Evolutionary conservation across 306 rosid species (phyloP).

Genomic region (Cicer pinnatifidum): DNA sequence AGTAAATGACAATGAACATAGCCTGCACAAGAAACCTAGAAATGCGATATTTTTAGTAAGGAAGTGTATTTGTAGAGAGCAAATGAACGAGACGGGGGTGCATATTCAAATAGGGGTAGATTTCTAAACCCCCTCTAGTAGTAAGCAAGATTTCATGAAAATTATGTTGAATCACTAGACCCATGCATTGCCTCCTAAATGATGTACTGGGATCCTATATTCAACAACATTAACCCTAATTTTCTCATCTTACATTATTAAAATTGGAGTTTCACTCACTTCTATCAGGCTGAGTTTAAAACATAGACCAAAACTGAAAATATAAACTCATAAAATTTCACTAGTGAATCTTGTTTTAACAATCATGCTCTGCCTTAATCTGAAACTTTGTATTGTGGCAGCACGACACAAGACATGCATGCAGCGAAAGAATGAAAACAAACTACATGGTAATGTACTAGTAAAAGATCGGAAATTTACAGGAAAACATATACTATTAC

Average conservation of each 20-base stretch:
- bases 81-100: slow-evolving; percentile 8
- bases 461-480: slow-evolving; percentile 16
- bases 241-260: slow-evolving; percentile 1
- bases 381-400: slow-evolving; percentile 5
- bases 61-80: not conserved
- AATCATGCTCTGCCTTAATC: slow-evolving; percentile 4
- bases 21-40: slow-evolving; percentile 27
- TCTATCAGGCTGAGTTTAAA: slow-evolving; percentile 23
- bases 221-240: not conserved
- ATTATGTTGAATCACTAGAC: not conserved
- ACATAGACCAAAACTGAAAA: slow-evolving; percentile 29
- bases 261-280: slow-evolving; percentile 11
- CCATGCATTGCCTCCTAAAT: slow-evolving; percentile 16
- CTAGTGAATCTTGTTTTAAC: slow-evolving; percentile 28
- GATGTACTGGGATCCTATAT: slow-evolving; percentile 21
- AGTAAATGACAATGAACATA: slow-evolving; percentile 5
- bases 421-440: slow-evolving; percentile 23
- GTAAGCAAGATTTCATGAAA: not conserved
- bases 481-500: not conserved
- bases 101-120: slow-evolving; percentile 21
- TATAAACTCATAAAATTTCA: slow-evolving; percentile 34
- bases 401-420: slow-evolving; percentile 24
- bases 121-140: not conserved
- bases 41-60: not conserved
- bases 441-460: not conserved